These are phyloP conservation scores for Ulvella scutata DNA, from an alignment of 139 green algal species.

Conservation along the genomic window DNA sequence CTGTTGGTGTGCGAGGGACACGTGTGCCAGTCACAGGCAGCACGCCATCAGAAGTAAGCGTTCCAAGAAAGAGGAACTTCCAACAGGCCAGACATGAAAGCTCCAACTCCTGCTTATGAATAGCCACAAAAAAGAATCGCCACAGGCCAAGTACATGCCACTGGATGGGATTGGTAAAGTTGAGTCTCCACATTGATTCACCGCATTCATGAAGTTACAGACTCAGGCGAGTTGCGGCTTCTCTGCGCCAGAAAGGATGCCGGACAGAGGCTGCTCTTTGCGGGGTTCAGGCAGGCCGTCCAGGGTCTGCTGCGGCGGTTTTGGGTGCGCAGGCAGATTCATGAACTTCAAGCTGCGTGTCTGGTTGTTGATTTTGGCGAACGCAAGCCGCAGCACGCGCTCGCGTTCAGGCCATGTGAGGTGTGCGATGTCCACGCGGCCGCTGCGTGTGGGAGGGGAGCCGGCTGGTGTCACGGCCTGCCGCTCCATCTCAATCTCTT, in stretches of 20 bases:
- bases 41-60: no score
- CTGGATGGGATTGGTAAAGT: no score
- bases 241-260: neutral
- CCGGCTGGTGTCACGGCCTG: neutral
- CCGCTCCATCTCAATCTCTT: conserved; percentile 5
- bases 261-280: neutral
- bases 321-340: conserved; percentile 22
- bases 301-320: no score
- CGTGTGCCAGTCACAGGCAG: no score
- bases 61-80: no score
- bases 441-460: neutral
- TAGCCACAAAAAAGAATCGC: no score
- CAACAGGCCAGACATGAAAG: no score
- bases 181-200: no score
- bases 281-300: neutral
- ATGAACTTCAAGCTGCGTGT: conserved; percentile 30
- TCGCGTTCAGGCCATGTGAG: conserved; percentile 68
- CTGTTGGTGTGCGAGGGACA: no score
- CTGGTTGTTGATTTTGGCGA: conserved; percentile 61
- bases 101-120: no score
- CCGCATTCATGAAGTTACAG: no score
- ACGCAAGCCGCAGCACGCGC: conserved; percentile 62
- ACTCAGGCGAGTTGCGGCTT: neutral
- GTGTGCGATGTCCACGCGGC: conserved; percentile 44
- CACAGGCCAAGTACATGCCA: no score